Percentiles rank a stretch among this genome's conserved stretches.
These are phyloP conservation scores for Paraphaeosphaeria sporulosa DNA, from an alignment of 2,329 filamentous ascomycete genomes.

Conservation along the genomic window DNA sequence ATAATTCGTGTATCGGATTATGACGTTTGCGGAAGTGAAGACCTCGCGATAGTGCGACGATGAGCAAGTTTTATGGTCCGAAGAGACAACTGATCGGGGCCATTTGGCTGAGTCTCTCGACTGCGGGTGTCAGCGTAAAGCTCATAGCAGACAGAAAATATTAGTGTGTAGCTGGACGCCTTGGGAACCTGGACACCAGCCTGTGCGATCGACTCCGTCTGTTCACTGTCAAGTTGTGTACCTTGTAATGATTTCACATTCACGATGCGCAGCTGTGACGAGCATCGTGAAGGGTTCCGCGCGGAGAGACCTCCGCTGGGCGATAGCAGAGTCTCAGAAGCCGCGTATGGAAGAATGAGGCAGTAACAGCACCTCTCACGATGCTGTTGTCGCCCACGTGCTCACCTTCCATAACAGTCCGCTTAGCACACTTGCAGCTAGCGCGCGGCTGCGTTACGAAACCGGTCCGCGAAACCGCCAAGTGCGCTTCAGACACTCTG, in stretches of 20 bases:
- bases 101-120: no score
- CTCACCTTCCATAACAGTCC: background rate
- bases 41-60: no score
- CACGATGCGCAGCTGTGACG: background rate
- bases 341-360: background rate
- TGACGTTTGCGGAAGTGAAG: no score
- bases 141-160: no score
- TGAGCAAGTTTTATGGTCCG: no score
- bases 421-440: background rate
- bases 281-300: background rate
- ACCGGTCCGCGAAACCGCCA: constrained; percentile 11
- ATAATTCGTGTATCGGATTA: no score
- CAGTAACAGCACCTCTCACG: background rate
- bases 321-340: background rate
- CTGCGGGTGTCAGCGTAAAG: no score
- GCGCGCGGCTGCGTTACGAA: background rate
- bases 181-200: no score
- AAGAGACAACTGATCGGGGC: no score
- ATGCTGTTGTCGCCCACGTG: background rate
- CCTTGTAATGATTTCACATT: background rate
- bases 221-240: no score
- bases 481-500: background rate
- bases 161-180: no score
- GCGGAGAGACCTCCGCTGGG: background rate
- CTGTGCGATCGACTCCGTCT: no score